Base-by-base conservation (phyloP, 306 rosid species). In the Abrus precatorius region DNA sequence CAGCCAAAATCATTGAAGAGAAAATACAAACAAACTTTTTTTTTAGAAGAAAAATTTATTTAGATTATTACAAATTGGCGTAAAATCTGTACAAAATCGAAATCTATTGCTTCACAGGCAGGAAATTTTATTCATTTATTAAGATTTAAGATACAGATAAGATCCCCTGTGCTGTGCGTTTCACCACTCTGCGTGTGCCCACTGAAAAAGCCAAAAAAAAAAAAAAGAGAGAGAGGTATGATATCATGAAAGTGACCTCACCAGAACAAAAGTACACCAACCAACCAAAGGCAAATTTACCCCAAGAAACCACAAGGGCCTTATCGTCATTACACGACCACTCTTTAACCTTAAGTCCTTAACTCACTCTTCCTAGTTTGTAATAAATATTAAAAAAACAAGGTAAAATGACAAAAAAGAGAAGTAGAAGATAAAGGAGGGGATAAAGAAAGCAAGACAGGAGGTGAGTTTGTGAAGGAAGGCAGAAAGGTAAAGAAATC, bases 391-490 rank as follows among this genome's bases (percentile, higher is more conserved):
- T 56, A 78, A 66, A 33, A 27, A 49, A 32, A 41, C 5, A 7
- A 45, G 29, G 12, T 13, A 44, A 60, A 32, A 9, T 20, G 6
- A 54, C 2, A 59, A 29, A 3, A 29, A 8, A 57, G 2, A 8
- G 2, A 7, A 7, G 11, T 3, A 74, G 3, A 48, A 33, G 38
- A 65, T 47, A 41, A 45, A 53, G 70, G 41, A 53, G 74, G 55
- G 75, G 48, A 36, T 29, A 69, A 77, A 59, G 71, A 79, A 69
- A 59, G 60, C 61, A 59, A 49, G 71, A 7, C 33, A 69, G 69
- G 59, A 75, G 79, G 91, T 76, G 85, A 84, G 82, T 57, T 84
- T 77, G 57, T 40, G 64, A 61, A 53, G 85, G 44, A 78, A 56
- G 55, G 1, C 55, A 59, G 54, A 74, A 67, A 52, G 85, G 87